These are phyloP conservation scores for Amanita phalloides DNA, from an alignment of 768 basidiomycete species.

Conservation along the genomic window DNA sequence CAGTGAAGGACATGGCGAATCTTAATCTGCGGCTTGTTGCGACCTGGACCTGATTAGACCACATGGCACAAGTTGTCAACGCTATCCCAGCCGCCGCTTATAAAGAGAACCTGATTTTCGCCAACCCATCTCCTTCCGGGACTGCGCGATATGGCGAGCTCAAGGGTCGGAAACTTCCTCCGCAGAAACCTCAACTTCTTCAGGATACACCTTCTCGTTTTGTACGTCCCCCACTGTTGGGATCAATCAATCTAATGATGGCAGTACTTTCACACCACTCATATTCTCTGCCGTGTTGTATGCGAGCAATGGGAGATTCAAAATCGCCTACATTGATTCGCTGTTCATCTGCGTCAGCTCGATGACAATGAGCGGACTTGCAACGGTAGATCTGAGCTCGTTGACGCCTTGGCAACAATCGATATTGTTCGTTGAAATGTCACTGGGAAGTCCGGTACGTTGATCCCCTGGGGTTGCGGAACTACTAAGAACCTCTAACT, in stretches of 20 bases:
- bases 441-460: conserved; percentile 62
- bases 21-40: no score
- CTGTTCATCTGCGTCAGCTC: conserved; percentile 72
- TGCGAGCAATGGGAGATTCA: conserved; percentile 65
- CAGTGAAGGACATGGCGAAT: no score
- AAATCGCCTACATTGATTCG: conserved; percentile 65
- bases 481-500: not conserved
- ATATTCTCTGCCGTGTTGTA: conserved; percentile 75
- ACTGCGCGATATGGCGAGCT: not conserved
- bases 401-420: conserved; percentile 64
- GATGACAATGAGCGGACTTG: conserved; percentile 70
- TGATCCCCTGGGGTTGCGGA: not conserved
- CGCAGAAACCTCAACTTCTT: conserved; percentile 55
- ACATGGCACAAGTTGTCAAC: no score
- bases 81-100: not conserved
- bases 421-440: conserved; percentile 71
- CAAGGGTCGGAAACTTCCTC: conserved; percentile 13
- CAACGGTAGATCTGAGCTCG: conserved; percentile 56
- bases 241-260: conserved; percentile 7
- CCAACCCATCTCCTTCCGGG: not conserved
- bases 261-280: conserved; percentile 71
- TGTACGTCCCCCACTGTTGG: conserved; percentile 27
- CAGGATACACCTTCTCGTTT: conserved; percentile 49
- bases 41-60: no score
- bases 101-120: not conserved